These are phyloP conservation scores for Castanopsis chinensis DNA, from an alignment of 306 rosid species.

Conservation along the genomic window DNA sequence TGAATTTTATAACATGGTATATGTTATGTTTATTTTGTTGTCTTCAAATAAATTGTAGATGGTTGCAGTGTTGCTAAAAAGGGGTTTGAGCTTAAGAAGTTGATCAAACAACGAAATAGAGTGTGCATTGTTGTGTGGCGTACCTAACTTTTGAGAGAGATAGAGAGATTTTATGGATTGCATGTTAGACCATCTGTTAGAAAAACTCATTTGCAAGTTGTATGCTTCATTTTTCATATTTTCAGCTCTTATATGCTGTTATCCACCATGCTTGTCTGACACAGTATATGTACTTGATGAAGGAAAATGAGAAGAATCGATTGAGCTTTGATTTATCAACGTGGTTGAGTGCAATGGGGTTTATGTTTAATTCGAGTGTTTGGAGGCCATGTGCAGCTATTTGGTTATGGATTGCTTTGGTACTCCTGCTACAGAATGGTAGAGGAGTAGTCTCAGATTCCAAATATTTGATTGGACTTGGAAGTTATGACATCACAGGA, in stretches of 20 bases:
- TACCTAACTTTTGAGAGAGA: too few relatives aligned
- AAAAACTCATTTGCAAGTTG: too few relatives aligned
- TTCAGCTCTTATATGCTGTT: background rate
- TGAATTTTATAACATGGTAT: too few relatives aligned
- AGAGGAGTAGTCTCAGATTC: slow-evolving; percentile 37
- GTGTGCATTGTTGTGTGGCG: background rate
- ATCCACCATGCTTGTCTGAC: background rate
- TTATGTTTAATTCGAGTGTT: background rate
- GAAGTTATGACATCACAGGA: slow-evolving; percentile 93
- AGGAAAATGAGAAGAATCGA: slow-evolving; percentile 21
- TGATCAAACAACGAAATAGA: background rate
- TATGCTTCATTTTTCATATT: too few relatives aligned
- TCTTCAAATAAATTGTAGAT: too few relatives aligned
- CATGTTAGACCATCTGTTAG: too few relatives aligned
- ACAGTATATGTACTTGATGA: background rate
- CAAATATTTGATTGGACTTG: slow-evolving; percentile 73
- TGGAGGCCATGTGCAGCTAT: slow-evolving; percentile 17
- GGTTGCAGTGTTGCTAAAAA: too few relatives aligned
- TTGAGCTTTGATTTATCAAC: slow-evolving; percentile 1
- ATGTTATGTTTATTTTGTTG: too few relatives aligned
- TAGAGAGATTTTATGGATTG: too few relatives aligned
- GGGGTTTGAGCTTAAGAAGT: background rate
- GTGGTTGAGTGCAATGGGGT: slow-evolving; percentile 32
- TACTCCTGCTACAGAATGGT: slow-evolving; percentile 11
- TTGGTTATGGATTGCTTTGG: slow-evolving; percentile 23